phyloP scores from a whole-genome alignment of 2,329 filamentous ascomycete species.

The Claviceps sp. region DNA sequence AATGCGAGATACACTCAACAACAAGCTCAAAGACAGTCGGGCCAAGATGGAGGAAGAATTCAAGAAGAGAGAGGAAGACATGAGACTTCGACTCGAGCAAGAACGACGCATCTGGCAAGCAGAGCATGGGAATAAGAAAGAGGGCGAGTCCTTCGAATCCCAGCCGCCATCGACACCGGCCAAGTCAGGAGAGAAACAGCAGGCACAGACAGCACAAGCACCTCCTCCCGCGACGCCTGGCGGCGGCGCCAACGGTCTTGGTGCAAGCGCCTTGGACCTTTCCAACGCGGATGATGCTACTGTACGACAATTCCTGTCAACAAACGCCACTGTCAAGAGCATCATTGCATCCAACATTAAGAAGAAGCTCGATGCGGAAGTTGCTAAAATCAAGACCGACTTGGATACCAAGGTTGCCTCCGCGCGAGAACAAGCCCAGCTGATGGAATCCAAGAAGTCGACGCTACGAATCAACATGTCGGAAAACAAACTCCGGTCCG shows the following conservation, averaged over 20 bases:
- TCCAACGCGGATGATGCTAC: constrained; percentile 39
- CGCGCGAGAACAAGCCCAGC: constrained; percentile 49
- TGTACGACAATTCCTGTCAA: constrained; percentile 42
- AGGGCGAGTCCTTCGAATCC: constrained; percentile 9
- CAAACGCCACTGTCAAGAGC: constrained; percentile 42
- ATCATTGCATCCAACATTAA: constrained; percentile 51
- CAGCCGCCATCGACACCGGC: constrained; percentile 14
- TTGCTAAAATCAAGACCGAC: constrained; percentile 44
- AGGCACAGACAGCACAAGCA: constrained; percentile 7
- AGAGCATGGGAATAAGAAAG: constrained; percentile 27
- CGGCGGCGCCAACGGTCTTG: constrained; percentile 21
- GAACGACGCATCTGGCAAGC: constrained; percentile 49
- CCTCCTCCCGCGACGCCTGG: constrained; percentile 12
- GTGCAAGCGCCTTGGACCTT: constrained; percentile 27
- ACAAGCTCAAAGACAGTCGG: constrained; percentile 56
- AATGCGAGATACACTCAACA: constrained; percentile 55
- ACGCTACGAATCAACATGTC: constrained; percentile 66
- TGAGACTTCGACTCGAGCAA: constrained; percentile 46
- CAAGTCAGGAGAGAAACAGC: constrained; percentile 28
- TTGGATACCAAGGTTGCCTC: constrained; percentile 39
- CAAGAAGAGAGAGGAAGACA: constrained; percentile 39
- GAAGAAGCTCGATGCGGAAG: constrained; percentile 54
- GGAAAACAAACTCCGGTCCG: constrained; percentile 51
- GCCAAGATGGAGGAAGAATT: constrained; percentile 36
- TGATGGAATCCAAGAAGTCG: constrained; percentile 63